Base-by-base conservation (phyloP, 176 grass and related monocot genomes). In the Urochloa ruziziensis region DNA sequence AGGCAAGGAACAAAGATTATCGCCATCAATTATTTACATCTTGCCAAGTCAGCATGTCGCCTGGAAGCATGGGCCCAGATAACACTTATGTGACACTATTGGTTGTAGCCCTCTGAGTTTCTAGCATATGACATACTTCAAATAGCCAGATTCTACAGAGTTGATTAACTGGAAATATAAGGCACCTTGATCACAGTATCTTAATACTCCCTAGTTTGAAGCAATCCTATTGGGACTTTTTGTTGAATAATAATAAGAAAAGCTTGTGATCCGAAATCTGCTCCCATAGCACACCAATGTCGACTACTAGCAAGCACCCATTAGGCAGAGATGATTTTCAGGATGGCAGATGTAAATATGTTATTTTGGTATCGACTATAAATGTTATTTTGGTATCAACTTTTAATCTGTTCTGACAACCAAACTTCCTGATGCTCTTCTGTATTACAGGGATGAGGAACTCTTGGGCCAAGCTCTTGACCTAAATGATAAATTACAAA, bases 401-500 rank as follows among this genome's bases (percentile, higher is more conserved):
- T 25, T 5, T 19, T 10, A 73, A 8, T 65, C 30, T 29, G 18
- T 27, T 44, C 49, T 40, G 3, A 10, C 52, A 49, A 27, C 15
- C 3, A 52, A 43, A 66, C 14, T 62, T 2, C 60, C 64, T 80
- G 30, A 65, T 61, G 30, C 40, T 46, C 16, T 88, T 62, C 27
- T 77, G 28, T 44, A 79, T 78, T 79, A 58, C 87, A 91, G 91
- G 58, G 94, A 94, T 57, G 94, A 94, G 70, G 89, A 90, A 54
- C 79, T 94, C 42, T 66, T 97, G 70, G 89, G 83, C 16, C 86
- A 88, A 81, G 90, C 82, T 90, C 94, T 97, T 37, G 86, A 91
- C 59, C 82, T 97, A 51, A 97, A 97, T 78, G 94, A 97, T 49
- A 90, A 88, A 74, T 71, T 97, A 16, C 94, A 97, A 78, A 70